Evolutionary conservation across 805 yeast genomes (phyloP), one percentile per base, ranked within the genome.

Genomic region (Candida boidinii): DNA sequence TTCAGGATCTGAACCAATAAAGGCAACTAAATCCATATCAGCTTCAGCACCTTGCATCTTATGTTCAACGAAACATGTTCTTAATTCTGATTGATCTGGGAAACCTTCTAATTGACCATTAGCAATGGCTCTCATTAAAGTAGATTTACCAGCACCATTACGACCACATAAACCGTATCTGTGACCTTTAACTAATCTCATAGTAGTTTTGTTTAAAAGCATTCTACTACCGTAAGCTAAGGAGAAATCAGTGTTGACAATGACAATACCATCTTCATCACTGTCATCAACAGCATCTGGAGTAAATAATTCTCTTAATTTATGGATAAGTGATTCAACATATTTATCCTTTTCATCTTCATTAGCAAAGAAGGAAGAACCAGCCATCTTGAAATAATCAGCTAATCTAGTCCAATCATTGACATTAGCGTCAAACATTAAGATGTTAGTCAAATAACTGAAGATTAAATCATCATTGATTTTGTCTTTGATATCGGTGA

Each of bases 101-200:
- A 92, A 90, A 4, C 97, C 97, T 64, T 90, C 97, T 43, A 90
- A 70, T 64, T 90, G 95, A 37, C 97, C 97, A 53, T 86, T 85
- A 35, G 95, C 86, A 50, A 90, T 92, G 20, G 97, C 80, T 60
- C 97, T 76, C 97, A 90, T 87, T 50, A 90, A 69, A 12, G 98
- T 90, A 11, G 96, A 87, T 62, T 90, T 90, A 67, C 98, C 98
- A 39, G 96, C 96, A 72, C 98, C 98, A 56, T 90, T 90, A 64
- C 96, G 73, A 56, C 98, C 98, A 70, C 96, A 86, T 40, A 90
- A 71, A 68, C 98, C 98, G 54, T 90, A 90, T 62, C 98, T 76
- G 63, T 85, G 96, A 49, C 97, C 97, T 64, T 88, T 86, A 47
- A 84, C 66, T 41, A 90, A 70, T 53, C 95, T 75, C 55, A 90